Evolutionary conservation across 2,329 filamentous ascomycete genomes (phyloP), one percentile per base, ranked within the genome.

Genomic region (Fusarium paranaense): DNA sequence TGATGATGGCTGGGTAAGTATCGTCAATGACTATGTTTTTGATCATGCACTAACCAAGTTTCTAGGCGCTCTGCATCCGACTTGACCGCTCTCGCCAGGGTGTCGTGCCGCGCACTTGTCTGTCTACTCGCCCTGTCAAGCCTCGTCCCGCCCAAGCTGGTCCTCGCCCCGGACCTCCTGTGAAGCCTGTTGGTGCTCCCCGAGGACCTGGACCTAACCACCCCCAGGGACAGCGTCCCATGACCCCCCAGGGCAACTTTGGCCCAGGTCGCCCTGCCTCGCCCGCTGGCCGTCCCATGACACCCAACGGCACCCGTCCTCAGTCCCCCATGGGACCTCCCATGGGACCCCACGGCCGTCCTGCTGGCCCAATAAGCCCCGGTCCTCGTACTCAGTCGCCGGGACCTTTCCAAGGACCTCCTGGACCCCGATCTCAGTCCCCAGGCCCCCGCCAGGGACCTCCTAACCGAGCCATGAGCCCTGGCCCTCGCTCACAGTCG

Each of bases 1-100:
- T 79, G 97, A 99, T 81, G 97, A 99, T 84, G 97, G 97, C 79
- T 99, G 97, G 97, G 94, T 96, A 89, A 89, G 93, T 88, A 22
- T 45, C 64, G 25, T 30, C 10, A 8, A 52, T 11, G 25, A 18
- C 10, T 18, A 5, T 38, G 6, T 42, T 38, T 45, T 42, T n/a
- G 30, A 25, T 8, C 35, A 10, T 58, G 9, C 54, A 75, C 81
- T 83, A 82, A 84, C 79, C 76, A 77, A 78, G 67, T 56, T 68
- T 62, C 4, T 74, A 95, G 94, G 94, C 95, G 80, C 94, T 98
- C 64, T 98, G 95, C 83, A 93, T 95, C 76, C 93, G 93, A 74
- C 92, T 98, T 78, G 95, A 98, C 83, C 93, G 95, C 73, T 95
- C 95, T 70, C 89, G 94, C 78, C 95, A 98, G 86, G 97, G 97